Conservation (phyloP, 345 rosid species). For the Trapa bicornis region DNA sequence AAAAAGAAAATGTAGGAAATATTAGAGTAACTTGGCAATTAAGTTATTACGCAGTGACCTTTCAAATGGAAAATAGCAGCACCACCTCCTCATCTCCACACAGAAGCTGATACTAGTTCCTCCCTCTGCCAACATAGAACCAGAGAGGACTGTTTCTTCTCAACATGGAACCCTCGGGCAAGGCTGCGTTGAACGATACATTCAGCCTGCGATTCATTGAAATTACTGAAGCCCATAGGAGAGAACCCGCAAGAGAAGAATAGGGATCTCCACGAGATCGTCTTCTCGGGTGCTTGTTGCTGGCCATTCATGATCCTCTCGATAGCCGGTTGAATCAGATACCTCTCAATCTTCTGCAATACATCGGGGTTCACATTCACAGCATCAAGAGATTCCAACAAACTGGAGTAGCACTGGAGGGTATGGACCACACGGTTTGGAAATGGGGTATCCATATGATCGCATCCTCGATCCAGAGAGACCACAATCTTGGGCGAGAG, state of each 20-base stretch:
- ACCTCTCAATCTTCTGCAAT: slow-evolving; percentile 76
- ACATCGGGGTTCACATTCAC: slow-evolving; percentile 55
- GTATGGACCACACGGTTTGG: slow-evolving; percentile 64
- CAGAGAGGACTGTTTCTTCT: slow-evolving; percentile 61
- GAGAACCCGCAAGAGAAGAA: slow-evolving; percentile 61
- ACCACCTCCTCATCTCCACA: slow-evolving; percentile 62
- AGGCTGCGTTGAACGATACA: slow-evolving; percentile 55
- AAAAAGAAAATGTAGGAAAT: background rate
- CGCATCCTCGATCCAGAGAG: slow-evolving; percentile 71
- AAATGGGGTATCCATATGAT: slow-evolving; percentile 61
- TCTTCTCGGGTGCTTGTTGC: slow-evolving; percentile 39
- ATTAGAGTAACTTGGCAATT: slow-evolving; percentile 26
- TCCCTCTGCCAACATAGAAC: slow-evolving; percentile 79
- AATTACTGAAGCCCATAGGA: slow-evolving; percentile 54
- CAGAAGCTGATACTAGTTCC: slow-evolving; percentile 72
- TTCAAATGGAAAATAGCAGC: background rate
- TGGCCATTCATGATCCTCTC: slow-evolving; percentile 57
- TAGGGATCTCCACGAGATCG: slow-evolving; percentile 59
- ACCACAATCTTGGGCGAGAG: slow-evolving; percentile 70
- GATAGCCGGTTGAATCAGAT: slow-evolving; percentile 54
- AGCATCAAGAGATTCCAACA: slow-evolving; percentile 79
- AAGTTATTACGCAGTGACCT: slow-evolving; percentile 10
- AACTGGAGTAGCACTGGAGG: slow-evolving; percentile 45
- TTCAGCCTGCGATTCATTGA: slow-evolving; percentile 80
- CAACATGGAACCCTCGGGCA: slow-evolving; percentile 70